Evolutionary conservation across 2,329 filamentous ascomycete species (phyloP).

Genomic region (Penicillium verrucosum): DNA sequence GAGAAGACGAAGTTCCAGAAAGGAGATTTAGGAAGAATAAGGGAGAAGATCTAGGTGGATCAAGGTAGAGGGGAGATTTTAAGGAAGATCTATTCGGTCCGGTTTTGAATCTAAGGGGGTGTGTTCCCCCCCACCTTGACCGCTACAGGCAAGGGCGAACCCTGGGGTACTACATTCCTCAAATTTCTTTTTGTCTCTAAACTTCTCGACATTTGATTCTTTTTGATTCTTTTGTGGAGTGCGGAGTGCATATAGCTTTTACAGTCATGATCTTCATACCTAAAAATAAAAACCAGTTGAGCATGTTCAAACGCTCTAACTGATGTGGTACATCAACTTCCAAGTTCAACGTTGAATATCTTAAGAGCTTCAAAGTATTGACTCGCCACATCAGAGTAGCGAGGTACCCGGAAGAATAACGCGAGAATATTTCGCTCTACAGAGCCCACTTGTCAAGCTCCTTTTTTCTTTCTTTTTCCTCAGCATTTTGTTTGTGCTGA

Average conservation of each 20-base stretch:
- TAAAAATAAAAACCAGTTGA: not conserved
- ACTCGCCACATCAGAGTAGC: not conserved
- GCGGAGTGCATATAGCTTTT: not conserved
- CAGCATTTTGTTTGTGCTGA: not conserved
- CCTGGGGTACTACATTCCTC: slow-evolving; percentile 3
- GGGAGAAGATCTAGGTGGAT: not conserved
- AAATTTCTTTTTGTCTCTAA: not conserved
- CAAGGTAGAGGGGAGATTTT: not conserved
- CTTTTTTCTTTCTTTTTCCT: not conserved
- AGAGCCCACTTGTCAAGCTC: not conserved
- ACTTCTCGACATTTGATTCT: not conserved
- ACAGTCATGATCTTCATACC: not conserved
- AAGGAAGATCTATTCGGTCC: not conserved
- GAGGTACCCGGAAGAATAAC: not conserved
- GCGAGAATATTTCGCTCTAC: too few relatives aligned
- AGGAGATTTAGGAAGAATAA: too few relatives aligned
- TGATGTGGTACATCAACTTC: not conserved
- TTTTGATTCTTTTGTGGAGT: not conserved
- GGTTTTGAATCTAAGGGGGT: not conserved
- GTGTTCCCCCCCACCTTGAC: not conserved
- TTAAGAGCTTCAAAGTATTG: not conserved
- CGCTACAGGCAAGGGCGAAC: slow-evolving; percentile 7
- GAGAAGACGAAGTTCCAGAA: not conserved
- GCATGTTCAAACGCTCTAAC: not conserved
- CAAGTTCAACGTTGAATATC: not conserved